Percentiles rank a stretch among this genome's conserved stretches.
Evolutionary conservation across 2,329 filamentous ascomycete species (phyloP).

Genomic region (Neopestalotiopsis clavispora): DNA sequence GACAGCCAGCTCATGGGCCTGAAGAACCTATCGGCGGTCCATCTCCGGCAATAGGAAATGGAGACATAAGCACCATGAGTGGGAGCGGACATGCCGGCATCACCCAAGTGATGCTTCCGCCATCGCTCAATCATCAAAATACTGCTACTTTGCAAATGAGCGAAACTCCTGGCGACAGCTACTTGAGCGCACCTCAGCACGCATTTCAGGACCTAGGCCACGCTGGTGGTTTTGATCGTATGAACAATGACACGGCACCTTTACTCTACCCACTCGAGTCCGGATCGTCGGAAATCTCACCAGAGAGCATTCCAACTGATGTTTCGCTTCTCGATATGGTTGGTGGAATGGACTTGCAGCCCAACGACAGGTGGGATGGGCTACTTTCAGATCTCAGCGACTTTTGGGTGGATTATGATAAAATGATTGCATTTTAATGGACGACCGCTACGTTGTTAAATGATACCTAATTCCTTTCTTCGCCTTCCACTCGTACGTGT

Average conservation of each 20-base stretch:
- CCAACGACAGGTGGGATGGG: not conserved
- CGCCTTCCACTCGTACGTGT: too few relatives aligned
- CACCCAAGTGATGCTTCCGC: not conserved
- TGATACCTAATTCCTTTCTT: not conserved
- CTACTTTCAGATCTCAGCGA: conserved; percentile 7
- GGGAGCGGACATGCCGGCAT: not conserved
- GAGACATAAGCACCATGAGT: not conserved
- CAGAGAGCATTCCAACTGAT: not conserved
- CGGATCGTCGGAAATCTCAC: not conserved
- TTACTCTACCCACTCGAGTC: not conserved
- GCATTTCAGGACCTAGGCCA: not conserved
- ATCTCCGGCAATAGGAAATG: not conserved
- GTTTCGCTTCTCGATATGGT: not conserved
- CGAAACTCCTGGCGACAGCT: not conserved
- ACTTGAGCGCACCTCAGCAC: not conserved
- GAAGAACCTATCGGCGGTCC: not conserved
- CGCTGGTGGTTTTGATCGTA: not conserved
- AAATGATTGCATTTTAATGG: conserved; percentile 9
- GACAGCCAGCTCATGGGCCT: not conserved
- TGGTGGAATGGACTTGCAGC: not conserved
- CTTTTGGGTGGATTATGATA: conserved; percentile 12
- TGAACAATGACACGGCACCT: not conserved
- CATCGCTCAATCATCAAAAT: not conserved
- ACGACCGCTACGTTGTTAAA: not conserved
- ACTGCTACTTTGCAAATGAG: not conserved